Base-by-base conservation (phyloP, 805 yeast genomes). In the Candida koratica region DNA sequence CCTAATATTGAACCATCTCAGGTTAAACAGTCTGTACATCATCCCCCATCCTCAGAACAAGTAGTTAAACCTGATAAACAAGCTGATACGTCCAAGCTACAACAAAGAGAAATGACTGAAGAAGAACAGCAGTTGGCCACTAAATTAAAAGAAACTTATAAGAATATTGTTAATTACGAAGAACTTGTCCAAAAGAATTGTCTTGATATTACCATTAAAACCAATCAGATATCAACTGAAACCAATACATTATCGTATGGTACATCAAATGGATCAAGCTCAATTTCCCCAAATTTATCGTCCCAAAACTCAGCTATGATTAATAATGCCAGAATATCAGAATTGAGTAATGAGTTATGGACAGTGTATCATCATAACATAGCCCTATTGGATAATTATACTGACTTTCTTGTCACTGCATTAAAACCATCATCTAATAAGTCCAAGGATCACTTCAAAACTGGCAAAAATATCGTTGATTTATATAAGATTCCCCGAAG, bases 401-500 rank as follows among this genome's bases (percentile, higher is more conserved):
- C 80, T 43, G 87, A 82, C 46, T 83, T 83, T 47, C 56, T 83
- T 26, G 71, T 81, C 10, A 79, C 84, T 13, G 85, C 89, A 1
- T 64, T 82, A 43, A 74, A 80, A 33, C 87, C 88, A 12, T 56
- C 70, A 5, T 65, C 77, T 4, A 64, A 63, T 42, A 61, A 62
- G 30, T 61, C 64, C 11, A 67, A 64, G 39, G 48, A 44, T 11
- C 45, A 42, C 34, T 80, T 83, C 22, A 80, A 77, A 52, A 78
- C 88, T 3, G 93, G 93, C 2, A 79, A 77, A 51, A 85, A 83
- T 46, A 76, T 84, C 32, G 84, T 84, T 6, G 82, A 81, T 44
- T 74, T 82, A 26, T 84, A 84, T 55, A 77, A 87, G 55, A 82
- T 84, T 28, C 84, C 85, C 23, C 68, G 90, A 48, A 64, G 93